Evolutionary conservation across 257 asterid species (phyloP).

Genomic region (Przewalskia tangutica): DNA sequence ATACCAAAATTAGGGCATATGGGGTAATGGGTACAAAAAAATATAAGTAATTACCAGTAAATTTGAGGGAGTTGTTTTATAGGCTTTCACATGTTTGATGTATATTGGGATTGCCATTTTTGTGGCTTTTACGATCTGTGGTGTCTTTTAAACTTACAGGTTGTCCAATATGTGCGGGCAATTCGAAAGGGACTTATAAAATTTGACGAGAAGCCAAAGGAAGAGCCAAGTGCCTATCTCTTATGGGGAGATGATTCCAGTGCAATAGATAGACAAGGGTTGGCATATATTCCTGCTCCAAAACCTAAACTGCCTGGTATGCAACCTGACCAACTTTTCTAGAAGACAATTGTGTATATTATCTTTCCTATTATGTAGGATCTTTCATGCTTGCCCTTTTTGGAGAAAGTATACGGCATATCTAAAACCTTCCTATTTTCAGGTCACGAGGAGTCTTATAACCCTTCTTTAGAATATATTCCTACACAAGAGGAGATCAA

Average conservation of each 20-base stretch:
- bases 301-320: slow-evolving; percentile 82
- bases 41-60: not conserved
- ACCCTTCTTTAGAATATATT: slow-evolving; percentile 83
- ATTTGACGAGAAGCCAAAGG: slow-evolving; percentile 68
- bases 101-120: not conserved
- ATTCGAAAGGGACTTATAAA: slow-evolving; percentile 73
- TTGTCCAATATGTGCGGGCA: slow-evolving; percentile 61
- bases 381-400: not conserved
- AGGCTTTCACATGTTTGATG: not conserved
- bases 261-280: slow-evolving; percentile 64
- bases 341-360: not conserved
- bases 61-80: not conserved
- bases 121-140: not conserved
- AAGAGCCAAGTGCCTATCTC: slow-evolving; percentile 47
- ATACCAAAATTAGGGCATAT: not conserved
- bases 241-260: slow-evolving; percentile 78
- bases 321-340: not conserved
- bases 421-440: slow-evolving; percentile 13
- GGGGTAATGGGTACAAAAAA: not conserved
- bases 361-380: not conserved
- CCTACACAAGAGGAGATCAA: slow-evolving; percentile 85
- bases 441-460: slow-evolving; percentile 96
- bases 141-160: slow-evolving; percentile 31
- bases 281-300: slow-evolving; percentile 91
- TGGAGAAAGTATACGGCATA: not conserved